Percentiles rank a stretch among this genome's conserved stretches.
Conservation (phyloP, 2,329 filamentous ascomycete genomes). For the Aspergillus proliferans region DNA sequence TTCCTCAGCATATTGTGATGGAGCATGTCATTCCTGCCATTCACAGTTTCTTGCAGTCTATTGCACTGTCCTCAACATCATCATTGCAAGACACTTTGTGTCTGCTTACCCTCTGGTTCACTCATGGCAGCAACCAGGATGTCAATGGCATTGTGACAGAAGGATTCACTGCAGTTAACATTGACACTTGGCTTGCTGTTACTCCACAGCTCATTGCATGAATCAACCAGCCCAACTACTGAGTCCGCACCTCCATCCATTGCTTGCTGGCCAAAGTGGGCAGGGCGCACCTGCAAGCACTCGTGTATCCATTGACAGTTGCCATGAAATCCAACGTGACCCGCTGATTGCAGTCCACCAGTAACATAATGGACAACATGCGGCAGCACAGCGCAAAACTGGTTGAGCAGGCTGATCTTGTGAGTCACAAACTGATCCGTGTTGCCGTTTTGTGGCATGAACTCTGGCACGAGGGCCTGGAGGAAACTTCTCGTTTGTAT, state of each 20-base stretch:
- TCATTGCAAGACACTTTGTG: conserved; percentile 93
- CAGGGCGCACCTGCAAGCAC: conserved; percentile 85
- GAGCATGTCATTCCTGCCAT: conserved; percentile 93
- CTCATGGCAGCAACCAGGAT: conserved; percentile 79
- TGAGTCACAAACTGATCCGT: conserved; percentile 93
- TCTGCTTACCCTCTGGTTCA: conserved; percentile 91
- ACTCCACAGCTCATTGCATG: conserved; percentile 95
- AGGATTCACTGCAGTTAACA: conserved; percentile 83
- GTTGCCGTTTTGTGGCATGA: conserved; percentile 98
- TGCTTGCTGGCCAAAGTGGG: conserved; percentile 89
- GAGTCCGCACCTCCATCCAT: conserved; percentile 85
- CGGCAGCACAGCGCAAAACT: conserved; percentile 85
- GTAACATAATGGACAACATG: conserved; percentile 96
- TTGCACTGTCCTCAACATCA: conserved; percentile 82
- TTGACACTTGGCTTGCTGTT: conserved; percentile 98
- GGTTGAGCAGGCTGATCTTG: conserved; percentile 89
- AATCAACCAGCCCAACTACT: conserved; percentile 89
- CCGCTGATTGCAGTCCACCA: conserved; percentile 78
- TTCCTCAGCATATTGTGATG: conserved; percentile 63
- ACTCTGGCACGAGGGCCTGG: conserved; percentile 95
- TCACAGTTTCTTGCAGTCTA: conserved; percentile 94
- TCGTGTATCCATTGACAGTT: conserved; percentile 95
- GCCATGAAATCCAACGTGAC: conserved; percentile 94
- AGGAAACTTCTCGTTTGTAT: conserved; percentile 92
- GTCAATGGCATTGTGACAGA: conserved; percentile 85